These are phyloP conservation scores for Ramularia collo-cygni DNA, from an alignment of 2,329 filamentous ascomycete genomes.

Conservation along the genomic window DNA sequence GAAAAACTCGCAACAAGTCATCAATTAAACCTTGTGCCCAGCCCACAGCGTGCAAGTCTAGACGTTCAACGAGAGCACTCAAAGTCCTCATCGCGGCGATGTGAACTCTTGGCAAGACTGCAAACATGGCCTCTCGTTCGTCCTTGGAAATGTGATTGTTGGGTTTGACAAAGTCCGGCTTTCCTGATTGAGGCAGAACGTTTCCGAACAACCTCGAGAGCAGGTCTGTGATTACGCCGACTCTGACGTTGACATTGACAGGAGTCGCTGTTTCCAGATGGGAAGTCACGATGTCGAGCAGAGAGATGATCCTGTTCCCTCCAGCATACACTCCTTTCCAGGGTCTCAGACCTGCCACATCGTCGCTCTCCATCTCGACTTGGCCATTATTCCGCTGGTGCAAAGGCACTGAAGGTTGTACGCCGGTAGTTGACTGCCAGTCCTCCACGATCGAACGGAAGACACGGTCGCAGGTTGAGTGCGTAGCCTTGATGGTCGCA, in stretches of 20 bases:
- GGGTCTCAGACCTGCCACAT: constrained; percentile 47
- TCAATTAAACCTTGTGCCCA: constrained; percentile 61
- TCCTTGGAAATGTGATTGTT: constrained; percentile 70
- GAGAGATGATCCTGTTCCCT: constrained; percentile 57
- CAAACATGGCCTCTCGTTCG: constrained; percentile 74
- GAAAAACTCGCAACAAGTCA: constrained; percentile 65
- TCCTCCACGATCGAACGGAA: constrained; percentile 75
- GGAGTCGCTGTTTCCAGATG: constrained; percentile 61
- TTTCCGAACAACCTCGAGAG: constrained; percentile 64
- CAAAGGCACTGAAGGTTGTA: constrained; percentile 19
- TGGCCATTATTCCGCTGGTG: constrained; percentile 16
- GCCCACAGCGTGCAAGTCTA: constrained; percentile 53
- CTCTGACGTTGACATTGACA: constrained; percentile 56
- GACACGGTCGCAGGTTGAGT: constrained; percentile 66
- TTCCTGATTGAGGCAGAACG: constrained; percentile 40
- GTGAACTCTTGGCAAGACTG: constrained; percentile 67
- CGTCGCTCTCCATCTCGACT: constrained; percentile 14
- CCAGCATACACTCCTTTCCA: constrained; percentile 76
- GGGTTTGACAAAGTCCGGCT: constrained; percentile 48
- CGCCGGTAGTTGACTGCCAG: constrained; percentile 61
- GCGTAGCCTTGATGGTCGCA: constrained; percentile 56
- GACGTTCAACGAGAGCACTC: constrained; percentile 49
- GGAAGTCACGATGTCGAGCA: constrained; percentile 59
- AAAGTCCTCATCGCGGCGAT: constrained; percentile 61
- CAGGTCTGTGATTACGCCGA: constrained; percentile 63